phyloP scores from a whole-genome alignment of 768 basidiomycete species.

The Suillus variegatus region DNA sequence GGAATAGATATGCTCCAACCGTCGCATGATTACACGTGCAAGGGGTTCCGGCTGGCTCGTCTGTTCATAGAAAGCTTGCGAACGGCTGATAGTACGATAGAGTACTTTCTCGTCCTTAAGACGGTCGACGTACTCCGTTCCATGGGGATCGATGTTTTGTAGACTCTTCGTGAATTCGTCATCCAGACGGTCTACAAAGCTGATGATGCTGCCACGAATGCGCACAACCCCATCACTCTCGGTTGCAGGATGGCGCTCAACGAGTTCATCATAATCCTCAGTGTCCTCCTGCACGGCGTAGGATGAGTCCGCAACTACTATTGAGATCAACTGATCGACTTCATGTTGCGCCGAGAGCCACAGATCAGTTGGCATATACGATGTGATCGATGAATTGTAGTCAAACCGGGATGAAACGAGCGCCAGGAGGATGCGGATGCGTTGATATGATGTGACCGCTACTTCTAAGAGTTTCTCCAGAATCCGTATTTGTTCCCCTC shows the following conservation, averaged over 20 bases:
- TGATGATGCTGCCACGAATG: conserved; percentile 94
- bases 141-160: conserved; percentile 98
- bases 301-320: conserved; percentile 66
- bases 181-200: conserved; percentile 93
- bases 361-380: conserved; percentile 89
- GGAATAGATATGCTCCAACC: conserved; percentile 96
- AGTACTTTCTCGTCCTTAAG: conserved; percentile 94
- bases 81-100: conserved; percentile 90
- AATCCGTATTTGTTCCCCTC: conserved; percentile 90
- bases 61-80: conserved; percentile 89
- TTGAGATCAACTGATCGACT: conserved; percentile 83
- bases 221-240: conserved; percentile 76
- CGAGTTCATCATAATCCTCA: conserved; percentile 89
- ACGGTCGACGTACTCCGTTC: conserved; percentile 97
- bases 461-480: conserved; percentile 86
- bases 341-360: conserved; percentile 89
- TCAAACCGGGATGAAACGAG: conserved; percentile 95
- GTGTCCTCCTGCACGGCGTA: conserved; percentile 88
- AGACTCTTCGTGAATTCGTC: conserved; percentile 98
- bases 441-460: conserved; percentile 86
- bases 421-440: conserved; percentile 91
- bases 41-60: conserved; percentile 76
- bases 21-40: conserved; percentile 88
- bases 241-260: conserved; percentile 75
- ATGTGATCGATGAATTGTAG: conserved; percentile 85